Evolutionary conservation across 805 yeast species (phyloP).

Genomic region (Candida taoyuanica): DNA sequence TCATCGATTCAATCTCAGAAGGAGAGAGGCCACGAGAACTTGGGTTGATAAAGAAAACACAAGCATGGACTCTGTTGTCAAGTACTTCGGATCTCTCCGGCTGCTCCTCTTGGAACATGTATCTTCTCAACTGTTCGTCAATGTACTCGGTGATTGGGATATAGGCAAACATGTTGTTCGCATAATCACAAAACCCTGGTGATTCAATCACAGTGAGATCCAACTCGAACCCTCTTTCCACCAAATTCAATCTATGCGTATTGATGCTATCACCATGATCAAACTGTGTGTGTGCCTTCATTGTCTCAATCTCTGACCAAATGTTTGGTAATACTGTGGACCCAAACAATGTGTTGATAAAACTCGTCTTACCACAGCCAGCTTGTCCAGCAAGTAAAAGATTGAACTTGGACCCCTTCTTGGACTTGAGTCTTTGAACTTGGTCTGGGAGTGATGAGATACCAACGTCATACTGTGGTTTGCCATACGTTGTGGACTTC

Average conservation of each 20-base stretch:
- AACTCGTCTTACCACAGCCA: conserved; percentile 80
- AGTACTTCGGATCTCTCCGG: conserved; percentile 48
- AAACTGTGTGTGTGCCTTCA: conserved; percentile 35
- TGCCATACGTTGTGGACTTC: not conserved
- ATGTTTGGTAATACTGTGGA: conserved; percentile 37
- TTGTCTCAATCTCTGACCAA: conserved; percentile 37
- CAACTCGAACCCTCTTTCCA: conserved; percentile 55
- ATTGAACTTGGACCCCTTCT: conserved; percentile 70
- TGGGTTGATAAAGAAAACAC: conserved; percentile 78
- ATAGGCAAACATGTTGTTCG: conserved; percentile 66
- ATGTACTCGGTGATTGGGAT: conserved; percentile 64
- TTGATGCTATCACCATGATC: conserved; percentile 30
- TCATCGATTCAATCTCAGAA: conserved; percentile 70
- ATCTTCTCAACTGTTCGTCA: conserved; percentile 70
- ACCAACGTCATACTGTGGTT: conserved; percentile 22
- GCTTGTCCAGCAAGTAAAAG: conserved; percentile 82
- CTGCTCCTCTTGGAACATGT: conserved; percentile 73
- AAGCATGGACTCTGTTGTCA: conserved; percentile 78
- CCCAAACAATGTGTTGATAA: conserved; percentile 75
- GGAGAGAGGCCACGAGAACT: conserved; percentile 56
- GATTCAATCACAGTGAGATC: conserved; percentile 65
- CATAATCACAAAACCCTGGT: conserved; percentile 70
- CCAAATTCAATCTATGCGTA: conserved; percentile 44
- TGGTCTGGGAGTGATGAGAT: conserved; percentile 28
- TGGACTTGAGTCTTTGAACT: conserved; percentile 30